These are phyloP conservation scores for Clavispora fructus DNA, from an alignment of 805 yeast species.

Conservation along the genomic window DNA sequence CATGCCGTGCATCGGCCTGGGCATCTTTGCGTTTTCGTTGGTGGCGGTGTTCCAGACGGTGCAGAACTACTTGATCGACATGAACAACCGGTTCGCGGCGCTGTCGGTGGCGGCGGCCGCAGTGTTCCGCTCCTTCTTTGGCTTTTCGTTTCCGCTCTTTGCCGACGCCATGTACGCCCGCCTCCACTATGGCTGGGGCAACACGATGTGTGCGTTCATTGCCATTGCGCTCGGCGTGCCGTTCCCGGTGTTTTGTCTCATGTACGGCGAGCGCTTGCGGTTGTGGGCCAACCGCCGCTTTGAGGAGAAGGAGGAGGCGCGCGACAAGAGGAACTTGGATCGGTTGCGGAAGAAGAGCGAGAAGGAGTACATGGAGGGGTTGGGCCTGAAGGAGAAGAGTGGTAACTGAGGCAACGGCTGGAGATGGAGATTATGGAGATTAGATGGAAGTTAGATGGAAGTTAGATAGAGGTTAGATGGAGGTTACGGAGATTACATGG, in stretches of 20 bases:
- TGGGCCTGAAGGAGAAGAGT: not conserved
- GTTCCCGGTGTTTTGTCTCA: slow-evolving; percentile 53
- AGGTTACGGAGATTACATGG: too few species aligned
- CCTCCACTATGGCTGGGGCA: slow-evolving; percentile 69
- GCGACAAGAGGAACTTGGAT: slow-evolving; percentile 39
- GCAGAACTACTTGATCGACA: slow-evolving; percentile 65
- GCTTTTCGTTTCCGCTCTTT: slow-evolving; percentile 65
- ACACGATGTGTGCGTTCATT: slow-evolving; percentile 55
- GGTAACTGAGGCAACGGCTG: too few species aligned
- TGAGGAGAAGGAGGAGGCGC: slow-evolving; percentile 41
- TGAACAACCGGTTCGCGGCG: slow-evolving; percentile 64
- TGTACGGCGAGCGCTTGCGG: slow-evolving; percentile 54
- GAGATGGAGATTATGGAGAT: too few species aligned
- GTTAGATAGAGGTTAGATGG: too few species aligned
- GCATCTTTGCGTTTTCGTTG: slow-evolving; percentile 53
- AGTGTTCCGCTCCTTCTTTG: slow-evolving; percentile 59
- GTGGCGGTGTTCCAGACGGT: slow-evolving; percentile 65
- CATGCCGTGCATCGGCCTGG: slow-evolving; percentile 58
- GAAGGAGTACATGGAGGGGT: slow-evolving; percentile 3
- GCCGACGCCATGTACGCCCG: slow-evolving; percentile 51
- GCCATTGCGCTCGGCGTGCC: slow-evolving; percentile 61
- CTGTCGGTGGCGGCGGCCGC: slow-evolving; percentile 68
- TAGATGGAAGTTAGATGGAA: too few species aligned
- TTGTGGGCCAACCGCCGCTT: slow-evolving; percentile 51
- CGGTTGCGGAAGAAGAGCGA: slow-evolving; percentile 21